Base-by-base conservation (phyloP, 1,284 basidiomycete genomes). In the Flammula alnicola region DNA sequence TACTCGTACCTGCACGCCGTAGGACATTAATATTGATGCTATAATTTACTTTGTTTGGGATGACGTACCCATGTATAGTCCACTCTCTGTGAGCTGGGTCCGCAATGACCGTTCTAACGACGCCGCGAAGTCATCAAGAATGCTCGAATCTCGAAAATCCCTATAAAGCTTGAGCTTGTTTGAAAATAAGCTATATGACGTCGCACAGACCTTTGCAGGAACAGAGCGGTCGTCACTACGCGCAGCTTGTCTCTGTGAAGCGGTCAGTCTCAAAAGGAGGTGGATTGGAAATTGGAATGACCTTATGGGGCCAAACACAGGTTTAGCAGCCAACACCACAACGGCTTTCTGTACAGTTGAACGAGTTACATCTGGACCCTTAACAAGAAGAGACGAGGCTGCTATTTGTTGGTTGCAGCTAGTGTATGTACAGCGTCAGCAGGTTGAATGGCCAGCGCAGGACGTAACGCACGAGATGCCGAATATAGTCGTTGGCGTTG, bases 271-370 rank as follows among this genome's bases (percentile, higher is more conserved):
- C n/a, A n/a, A n/a, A n/a, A n/a, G n/a, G n/a, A 9, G 8, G 30
- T 32, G 16, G 9, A 32, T 16, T 11, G 12, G 12, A 32, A 32
- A 32, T 32, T 32, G 16, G 30, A 32, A 32, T 32, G 41, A 88
- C 86, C 90, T 79, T 69, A 93, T 90, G 30, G 89, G 88, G 17
- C 91, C 92, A 65, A 95, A 96, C 1, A 95, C 81, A 0, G 93
- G 93, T 62, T 92, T 93, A 4, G 87, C 88, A 2, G 93, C 95
- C 27, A 99, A 77, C 2, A 99, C 91, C 0, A 99, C 93, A 3
- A 99, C 91, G 0, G 97, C 96, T 67, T 99, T 99, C 69, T 99
- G 96, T 0, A 99, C 96, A 11, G 90, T 98, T 22, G 91, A 94
- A 14, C 96, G 84, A 5, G 96, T 98, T 7, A 99, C 93, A 62